Conservation (phyloP, 1,284 basidiomycete species). For the Anthracocystis setariae region DNA sequence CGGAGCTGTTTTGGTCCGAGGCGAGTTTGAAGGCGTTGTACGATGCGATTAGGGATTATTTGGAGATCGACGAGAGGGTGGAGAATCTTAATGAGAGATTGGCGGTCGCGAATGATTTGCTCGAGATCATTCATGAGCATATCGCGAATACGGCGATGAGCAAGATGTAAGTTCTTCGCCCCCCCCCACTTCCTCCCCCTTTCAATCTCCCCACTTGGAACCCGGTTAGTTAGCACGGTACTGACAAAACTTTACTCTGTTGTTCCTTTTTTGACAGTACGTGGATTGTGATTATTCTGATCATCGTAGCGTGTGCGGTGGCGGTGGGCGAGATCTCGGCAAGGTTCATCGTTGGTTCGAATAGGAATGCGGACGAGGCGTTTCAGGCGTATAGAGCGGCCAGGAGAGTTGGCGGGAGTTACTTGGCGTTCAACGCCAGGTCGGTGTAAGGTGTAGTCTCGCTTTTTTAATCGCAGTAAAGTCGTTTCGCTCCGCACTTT, state of each 20-base stretch:
- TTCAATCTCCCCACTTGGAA: no score
- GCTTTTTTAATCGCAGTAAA: not conserved
- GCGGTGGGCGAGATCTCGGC: slow-evolving; percentile 87
- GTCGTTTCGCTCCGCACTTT: not conserved
- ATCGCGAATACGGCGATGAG: slow-evolving; percentile 86
- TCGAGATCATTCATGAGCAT: slow-evolving; percentile 87
- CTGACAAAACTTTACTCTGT: no score
- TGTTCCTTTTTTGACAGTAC: no score
- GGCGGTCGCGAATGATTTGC: slow-evolving; percentile 78
- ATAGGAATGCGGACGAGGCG: slow-evolving; percentile 27
- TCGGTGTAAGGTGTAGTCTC: slow-evolving; percentile 10
- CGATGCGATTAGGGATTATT: slow-evolving; percentile 91
- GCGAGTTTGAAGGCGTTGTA: slow-evolving; percentile 88
- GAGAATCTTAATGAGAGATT: slow-evolving; percentile 88
- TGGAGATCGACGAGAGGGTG: slow-evolving; percentile 87
- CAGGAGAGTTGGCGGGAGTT: not conserved
- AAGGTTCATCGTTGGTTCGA: slow-evolving; percentile 74
- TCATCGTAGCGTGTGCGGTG: slow-evolving; percentile 85
- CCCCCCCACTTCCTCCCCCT: not conserved
- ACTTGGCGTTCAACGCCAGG: not conserved
- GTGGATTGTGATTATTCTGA: slow-evolving; percentile 95
- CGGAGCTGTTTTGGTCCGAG: slow-evolving; percentile 94
- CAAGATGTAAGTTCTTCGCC: slow-evolving; percentile 56
- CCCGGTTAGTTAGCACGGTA: no score
- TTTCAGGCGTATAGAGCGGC: slow-evolving; percentile 9